Conservation (phyloP, 371 early-diverging fungal genomes). For the Basidiobolus meristosporus region DNA sequence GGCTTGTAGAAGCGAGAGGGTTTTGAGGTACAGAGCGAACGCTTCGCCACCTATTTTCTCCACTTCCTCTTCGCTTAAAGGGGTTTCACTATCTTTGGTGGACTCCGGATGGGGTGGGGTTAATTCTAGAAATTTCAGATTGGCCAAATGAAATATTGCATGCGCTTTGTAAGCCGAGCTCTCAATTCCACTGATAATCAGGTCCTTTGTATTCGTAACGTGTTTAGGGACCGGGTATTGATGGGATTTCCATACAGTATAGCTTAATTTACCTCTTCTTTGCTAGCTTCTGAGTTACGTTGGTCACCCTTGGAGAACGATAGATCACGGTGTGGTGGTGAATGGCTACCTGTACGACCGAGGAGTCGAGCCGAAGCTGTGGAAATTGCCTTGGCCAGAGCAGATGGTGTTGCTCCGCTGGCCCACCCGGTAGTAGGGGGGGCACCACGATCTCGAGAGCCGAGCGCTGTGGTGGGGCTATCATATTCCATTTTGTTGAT, state of each 20-base stretch:
- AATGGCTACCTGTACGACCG: slow-evolving; percentile 4
- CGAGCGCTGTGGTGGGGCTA: no score
- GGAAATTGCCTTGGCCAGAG: background rate
- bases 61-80: background rate
- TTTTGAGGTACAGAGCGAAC: slow-evolving; percentile 49
- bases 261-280: no score
- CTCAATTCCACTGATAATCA: slow-evolving; percentile 29
- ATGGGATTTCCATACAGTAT: no score
- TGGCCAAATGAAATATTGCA: slow-evolving; percentile 35
- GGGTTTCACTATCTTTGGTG: background rate
- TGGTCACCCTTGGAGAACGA: no score
- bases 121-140: slow-evolving; percentile 23
- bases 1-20: slow-evolving; percentile 49
- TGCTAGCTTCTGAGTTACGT: no score
- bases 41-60: slow-evolving; percentile 23
- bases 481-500: no score
- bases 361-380: background rate
- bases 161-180: slow-evolving; percentile 36
- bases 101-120: no score
- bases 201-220: no score
- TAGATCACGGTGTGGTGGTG: slow-evolving; percentile 8
- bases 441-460: no score
- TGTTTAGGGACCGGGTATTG: no score
- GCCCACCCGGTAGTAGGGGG: no score
- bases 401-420: no score